Base-by-base conservation (phyloP, 1,139 yeast species). In the Yamadazyma buinensis region DNA sequence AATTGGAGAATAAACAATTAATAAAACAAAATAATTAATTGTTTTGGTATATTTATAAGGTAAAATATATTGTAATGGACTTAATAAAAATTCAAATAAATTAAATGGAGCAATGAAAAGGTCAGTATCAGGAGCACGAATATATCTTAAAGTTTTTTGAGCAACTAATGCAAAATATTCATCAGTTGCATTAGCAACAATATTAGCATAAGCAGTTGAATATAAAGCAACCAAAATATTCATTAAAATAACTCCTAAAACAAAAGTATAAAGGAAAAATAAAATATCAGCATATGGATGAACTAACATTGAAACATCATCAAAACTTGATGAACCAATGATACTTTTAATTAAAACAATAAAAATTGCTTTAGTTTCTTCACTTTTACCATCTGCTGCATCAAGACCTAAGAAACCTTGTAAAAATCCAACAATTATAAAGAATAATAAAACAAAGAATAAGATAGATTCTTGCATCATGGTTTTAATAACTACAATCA, bases 401-500 rank as follows among this genome's bases (percentile, higher is more conserved):
- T 87, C 96, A 36, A 87, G 66, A 2, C 95, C 95, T 33, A 87
- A 60, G 57, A 87, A 85, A 0, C 95, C 95, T 52, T 87, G 95
- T 37, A 85, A 62, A 58, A 87, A 87, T 0, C 96, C 96, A 36
- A 82, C 57, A 40, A 84, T 78, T 23, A 87, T 80, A 38, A 86
- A 77, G 17, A 74, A 63, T 39, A 86, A 65, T 44, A 87, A 62
- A 29, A 85, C 84, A 55, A 87, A 87, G 61, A 87, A 87, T 26
- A 86, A 71, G 19, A 85, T 57, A 2, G 92, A 81, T 55, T 87
- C 96, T 48, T 82, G 79, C 86, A 87, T 81, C 85, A 87, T 83
- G 40, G 83, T 82, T 49, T 84, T 84, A 38, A 85, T 65, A 4
- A 87, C 92, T 26, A 87, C 92, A 46, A 87, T 74, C 87, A 86